Evolutionary conservation across 768 basidiomycete genomes (phyloP).

Genomic region (Coprinopsis marcescibilis): DNA sequence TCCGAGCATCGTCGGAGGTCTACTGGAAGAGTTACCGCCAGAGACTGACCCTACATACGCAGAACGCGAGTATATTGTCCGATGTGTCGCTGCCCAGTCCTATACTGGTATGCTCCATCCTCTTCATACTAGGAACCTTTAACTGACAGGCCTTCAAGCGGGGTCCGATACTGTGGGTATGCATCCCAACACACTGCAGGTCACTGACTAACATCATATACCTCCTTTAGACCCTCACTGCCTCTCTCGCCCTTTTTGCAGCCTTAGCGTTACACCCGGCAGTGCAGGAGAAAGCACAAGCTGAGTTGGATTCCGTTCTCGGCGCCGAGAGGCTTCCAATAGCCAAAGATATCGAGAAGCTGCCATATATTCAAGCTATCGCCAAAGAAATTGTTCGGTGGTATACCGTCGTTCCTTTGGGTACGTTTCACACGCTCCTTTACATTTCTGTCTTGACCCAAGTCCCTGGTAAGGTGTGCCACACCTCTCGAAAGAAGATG

Average conservation of each 20-base stretch:
- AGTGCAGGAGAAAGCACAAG: constrained; percentile 14
- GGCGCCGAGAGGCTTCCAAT: constrained; percentile 12
- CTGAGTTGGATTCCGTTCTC: constrained; percentile 14
- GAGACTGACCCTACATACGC: neutral
- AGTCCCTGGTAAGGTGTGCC: constrained; percentile 10
- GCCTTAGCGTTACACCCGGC: constrained; percentile 14
- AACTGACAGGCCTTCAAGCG: too few relatives aligned
- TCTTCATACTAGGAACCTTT: too few relatives aligned
- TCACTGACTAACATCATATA: too few relatives aligned
- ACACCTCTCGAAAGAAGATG: constrained; percentile 15
- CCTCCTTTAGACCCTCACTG: neutral
- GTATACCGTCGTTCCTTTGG: constrained; percentile 15
- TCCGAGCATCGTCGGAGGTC: neutral
- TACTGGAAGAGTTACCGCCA: neutral
- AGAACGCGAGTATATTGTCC: neutral
- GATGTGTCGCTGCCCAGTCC: constrained; percentile 2
- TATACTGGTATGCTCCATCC: constrained; percentile 5
- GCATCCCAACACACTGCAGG: too few relatives aligned
- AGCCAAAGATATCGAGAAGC: constrained; percentile 8
- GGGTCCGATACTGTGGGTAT: too few relatives aligned
- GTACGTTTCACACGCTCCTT: constrained; percentile 11
- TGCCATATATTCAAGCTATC: constrained; percentile 33
- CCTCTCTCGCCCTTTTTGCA: constrained; percentile 3
- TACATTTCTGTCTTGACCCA: neutral
- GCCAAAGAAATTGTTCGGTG: constrained; percentile 25